Conservation (phyloP, 2,329 filamentous ascomycete species). For the Aspergillus sp. region DNA sequence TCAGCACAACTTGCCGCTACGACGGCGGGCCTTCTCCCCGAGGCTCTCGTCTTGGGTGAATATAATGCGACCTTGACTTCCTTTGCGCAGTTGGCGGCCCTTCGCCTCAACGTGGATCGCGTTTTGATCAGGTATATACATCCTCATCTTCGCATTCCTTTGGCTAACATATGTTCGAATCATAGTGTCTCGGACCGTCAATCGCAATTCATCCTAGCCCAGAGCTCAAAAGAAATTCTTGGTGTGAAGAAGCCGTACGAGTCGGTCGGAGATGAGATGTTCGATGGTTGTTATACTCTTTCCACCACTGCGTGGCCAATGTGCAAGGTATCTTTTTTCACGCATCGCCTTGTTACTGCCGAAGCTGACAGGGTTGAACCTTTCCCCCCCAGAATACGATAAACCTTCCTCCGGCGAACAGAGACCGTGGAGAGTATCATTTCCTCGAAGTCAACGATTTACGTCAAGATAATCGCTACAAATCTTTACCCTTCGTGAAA, state of each 20-base stretch:
- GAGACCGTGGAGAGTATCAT: constrained; percentile 28
- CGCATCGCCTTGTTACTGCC: background rate
- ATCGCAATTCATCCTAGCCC: constrained; percentile 56
- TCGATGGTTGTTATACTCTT: constrained; percentile 39
- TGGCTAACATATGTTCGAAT: background rate
- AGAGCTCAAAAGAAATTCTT: constrained; percentile 50
- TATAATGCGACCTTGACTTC: constrained; percentile 41
- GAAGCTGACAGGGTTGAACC: constrained; percentile 6
- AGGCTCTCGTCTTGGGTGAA: constrained; percentile 34
- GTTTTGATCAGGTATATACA: constrained; percentile 42
- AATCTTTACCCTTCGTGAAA: constrained; percentile 41
- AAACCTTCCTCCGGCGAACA: constrained; percentile 34
- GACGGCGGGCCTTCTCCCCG: constrained; percentile 24
- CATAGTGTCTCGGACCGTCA: constrained; percentile 52
- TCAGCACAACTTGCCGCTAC: constrained; percentile 16
- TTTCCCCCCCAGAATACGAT: constrained; percentile 36
- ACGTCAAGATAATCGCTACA: constrained; percentile 43
- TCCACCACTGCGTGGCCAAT: constrained; percentile 39
- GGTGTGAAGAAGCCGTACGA: constrained; percentile 39
- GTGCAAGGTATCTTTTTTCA: constrained; percentile 36
- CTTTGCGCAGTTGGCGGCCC: constrained; percentile 41
- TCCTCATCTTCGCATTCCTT: background rate
- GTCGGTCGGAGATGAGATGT: constrained; percentile 32
- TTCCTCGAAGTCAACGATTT: constrained; percentile 47
- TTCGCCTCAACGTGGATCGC: constrained; percentile 42